Evolutionary conservation across 257 asterid genomes (phyloP), one percentile per base, ranked within the genome.

Genomic region (Parsonsia alboflavescens): DNA sequence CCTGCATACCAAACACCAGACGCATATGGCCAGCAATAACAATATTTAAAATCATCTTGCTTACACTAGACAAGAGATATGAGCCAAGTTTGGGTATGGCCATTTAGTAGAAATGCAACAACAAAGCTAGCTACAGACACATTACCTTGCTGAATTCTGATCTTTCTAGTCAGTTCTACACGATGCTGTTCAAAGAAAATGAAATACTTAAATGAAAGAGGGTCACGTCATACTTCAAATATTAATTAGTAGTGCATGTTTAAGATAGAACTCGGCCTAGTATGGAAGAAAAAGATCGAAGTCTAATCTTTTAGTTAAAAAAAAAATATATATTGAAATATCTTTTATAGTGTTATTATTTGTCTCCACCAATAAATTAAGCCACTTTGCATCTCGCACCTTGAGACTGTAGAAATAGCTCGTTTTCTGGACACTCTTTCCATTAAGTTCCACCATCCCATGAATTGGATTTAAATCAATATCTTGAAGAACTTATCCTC

Each of bases 1-100:
- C 83, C 93, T 86, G 78, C 70, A 79, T 28, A 76, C 12, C 68
- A 73, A 28, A 75, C 21, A n/a, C 30, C 10, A 44, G 50, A 76
- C 59, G 53, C 41, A 69, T 41, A 48, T 71, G 30, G 21, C 19
- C 56, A 61, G 56, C 53, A 54, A 59, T 59, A 19, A n/a, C 16
- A 69, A 46, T 58, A 8, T 33, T 44, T 19, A 30, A 26, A 22
- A 22, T 36, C 16, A 44, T 36, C 39, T 19, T 17, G 2, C 21
- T 64, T 64, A 17, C n/a, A n/a, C 48, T 7, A 6, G 21, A 2
- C 24, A 63, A 13, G 36, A 33, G 26, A 33, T 6, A 62, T 2
- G 68, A n/a, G 44, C 59, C n/a, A 67, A 68, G 26, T 10, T 50
- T 26, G 62, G 45, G n/a, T 33, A 11, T 26, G 61, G 66, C n/a